A percentile compares a stretch with the other conserved stretches of the same genome.
Conservation (phyloP, 208 protist species). For the Trypanosoma platydactyli region DNA sequence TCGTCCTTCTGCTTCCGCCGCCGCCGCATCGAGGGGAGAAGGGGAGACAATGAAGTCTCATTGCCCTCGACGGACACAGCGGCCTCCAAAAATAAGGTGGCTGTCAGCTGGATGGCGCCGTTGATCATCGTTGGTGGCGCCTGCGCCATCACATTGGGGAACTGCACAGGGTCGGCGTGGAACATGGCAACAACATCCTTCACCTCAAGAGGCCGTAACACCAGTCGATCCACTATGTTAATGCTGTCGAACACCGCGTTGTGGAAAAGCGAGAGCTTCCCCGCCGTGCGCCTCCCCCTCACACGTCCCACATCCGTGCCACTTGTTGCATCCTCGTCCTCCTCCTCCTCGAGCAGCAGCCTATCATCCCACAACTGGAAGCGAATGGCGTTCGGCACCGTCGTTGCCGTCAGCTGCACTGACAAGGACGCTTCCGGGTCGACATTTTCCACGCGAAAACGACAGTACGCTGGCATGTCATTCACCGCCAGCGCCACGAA, state of each 20-base stretch:
- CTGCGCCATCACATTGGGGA: constrained; percentile 52
- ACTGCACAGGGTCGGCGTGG: constrained; percentile 45
- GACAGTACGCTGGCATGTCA: constrained; percentile 58
- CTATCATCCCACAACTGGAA: constrained; percentile 63
- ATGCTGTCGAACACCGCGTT: constrained; percentile 67
- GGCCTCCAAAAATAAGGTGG: constrained; percentile 12
- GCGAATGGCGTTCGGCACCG: constrained; percentile 26
- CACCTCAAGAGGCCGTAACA: constrained; percentile 40
- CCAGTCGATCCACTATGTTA: constrained; percentile 40
- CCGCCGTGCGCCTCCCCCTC: neutral
- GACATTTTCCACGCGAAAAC: constrained; percentile 44
- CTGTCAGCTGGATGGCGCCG: constrained; percentile 49
- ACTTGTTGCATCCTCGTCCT: neutral
- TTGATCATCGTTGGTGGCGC: constrained; percentile 36
- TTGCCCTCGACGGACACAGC: too few relatives aligned
- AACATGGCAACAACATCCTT: constrained; percentile 65
- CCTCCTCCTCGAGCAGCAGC: neutral
- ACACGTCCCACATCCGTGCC: neutral
- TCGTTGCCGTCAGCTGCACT: constrained; percentile 43
- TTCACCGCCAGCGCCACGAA: constrained; percentile 76
- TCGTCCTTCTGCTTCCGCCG: neutral
- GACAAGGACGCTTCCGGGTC: constrained; percentile 30
- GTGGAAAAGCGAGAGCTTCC: constrained; percentile 31
- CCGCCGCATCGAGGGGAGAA: neutral
- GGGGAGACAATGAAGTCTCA: too few relatives aligned